Evolutionary conservation across 208 protist species (phyloP), one percentile per base, ranked within the genome.

Genomic region (Leishmania amazonensis): DNA sequence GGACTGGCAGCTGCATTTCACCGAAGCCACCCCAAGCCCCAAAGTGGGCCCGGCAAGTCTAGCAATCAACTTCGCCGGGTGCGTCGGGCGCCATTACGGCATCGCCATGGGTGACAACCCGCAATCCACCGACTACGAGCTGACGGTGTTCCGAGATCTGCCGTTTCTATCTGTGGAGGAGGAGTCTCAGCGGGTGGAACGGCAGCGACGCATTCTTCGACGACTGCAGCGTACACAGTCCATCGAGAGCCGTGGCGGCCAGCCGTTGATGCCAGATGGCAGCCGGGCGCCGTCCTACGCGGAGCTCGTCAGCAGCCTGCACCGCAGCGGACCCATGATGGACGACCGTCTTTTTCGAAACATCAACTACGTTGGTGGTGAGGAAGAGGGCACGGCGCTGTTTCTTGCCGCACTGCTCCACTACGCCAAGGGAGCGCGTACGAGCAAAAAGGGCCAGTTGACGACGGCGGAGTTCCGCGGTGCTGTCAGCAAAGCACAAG

Each of bases 101-200:
- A 78, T 96, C 53, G 88, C 94, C 19, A 74, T 97, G 21, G 94
- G 94, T 67, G 94, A 97, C 81, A 97, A 97, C 74, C 94, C 94
- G 40, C 93, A 96, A 72, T 88, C 90, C 8, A 94, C 89, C 15
- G 94, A 97, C 65, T 95, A 89, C 78, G 92, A 95, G 84, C 86
- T 97, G 24, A 97, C 94, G 15, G 91, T 95, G 9, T 95, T 96
- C 73, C 76, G 83, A 24, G 85, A 91, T 42, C 78, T 97, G 2
- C 83, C 83, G 21, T 97, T 97, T 80, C 51, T 97, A 8, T 97
- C 94, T 0, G 77, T 97, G 13, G 93, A 96, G 83, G 89, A 86
- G 79, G 76, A 83, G n/a, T 51, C 81, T 35, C 91, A 96, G 86
- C 91, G 93, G 31, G 62, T 72, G n/a, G 83, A 88, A 83, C 88